Evolutionary conservation across 176 grass and related monocot genomes (phyloP), one percentile per base, ranked within the genome.

Genomic region (Oryza brachyantha): DNA sequence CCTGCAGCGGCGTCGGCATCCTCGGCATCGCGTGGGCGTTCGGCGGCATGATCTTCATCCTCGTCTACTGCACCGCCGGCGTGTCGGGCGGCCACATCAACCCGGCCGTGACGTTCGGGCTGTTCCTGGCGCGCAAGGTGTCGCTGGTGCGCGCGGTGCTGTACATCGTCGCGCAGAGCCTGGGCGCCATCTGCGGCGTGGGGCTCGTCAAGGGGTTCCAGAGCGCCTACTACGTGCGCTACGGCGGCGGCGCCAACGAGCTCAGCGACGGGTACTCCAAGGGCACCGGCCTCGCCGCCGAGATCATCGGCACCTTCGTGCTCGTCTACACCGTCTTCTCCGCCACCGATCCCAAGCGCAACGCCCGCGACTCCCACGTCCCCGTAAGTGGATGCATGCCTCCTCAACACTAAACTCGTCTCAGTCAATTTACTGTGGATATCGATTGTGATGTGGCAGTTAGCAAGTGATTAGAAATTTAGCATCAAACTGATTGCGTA

Each of bases 281-380:
- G 84, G 96, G 96, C 52, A 83, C 91, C 1, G 96, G 96, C 3
- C 90, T 99, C 58, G 92, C 83, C 11, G 92, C 96, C 4, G 96
- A 99, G 92, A 99, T 99, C 81, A 91, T 96, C 78, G 96, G 96
- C 35, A 99, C 96, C 35, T 96, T 99, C 78, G 96, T 99, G 3
- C 96, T 99, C 40, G 92, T 95, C 21, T 99, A 99, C 92, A 99
- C 96, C 66, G 96, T 99, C 86, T 99, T 99, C 96, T 93, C 96
- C 50, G 96, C 96, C 81, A 99, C 96, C 61, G 96, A 99, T 57
- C 92, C 96, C 72, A 99, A 99, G 87, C 96, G 96, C 86, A 99
- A 46, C 83, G 96, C 96, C 27, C 96, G 96, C 64, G 96, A 99
- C 86, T 99, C 96, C 1, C 96, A 99, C 84, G 83, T 99, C 32